A percentile compares a stretch with the other conserved stretches of the same genome.
These are phyloP conservation scores for Eucalyptus sp. DNA, from an alignment of 345 rosid genomes.

Conservation along the genomic window DNA sequence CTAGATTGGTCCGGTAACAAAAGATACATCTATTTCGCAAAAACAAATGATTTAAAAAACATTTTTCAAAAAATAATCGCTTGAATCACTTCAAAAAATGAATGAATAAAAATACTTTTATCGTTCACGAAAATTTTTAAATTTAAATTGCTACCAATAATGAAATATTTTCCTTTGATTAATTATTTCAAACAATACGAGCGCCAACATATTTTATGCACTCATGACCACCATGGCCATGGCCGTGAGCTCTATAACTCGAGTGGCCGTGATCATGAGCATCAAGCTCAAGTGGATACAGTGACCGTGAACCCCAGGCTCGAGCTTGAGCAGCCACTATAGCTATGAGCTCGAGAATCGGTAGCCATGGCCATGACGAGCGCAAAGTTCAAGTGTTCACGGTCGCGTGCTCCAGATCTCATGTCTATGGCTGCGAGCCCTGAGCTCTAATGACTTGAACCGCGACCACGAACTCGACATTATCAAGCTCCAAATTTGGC, in stretches of 20 bases:
- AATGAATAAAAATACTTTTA: no score
- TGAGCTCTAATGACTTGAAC: no score
- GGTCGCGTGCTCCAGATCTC: neutral
- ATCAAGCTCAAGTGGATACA: no score
- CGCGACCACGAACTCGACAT: neutral
- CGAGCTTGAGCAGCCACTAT: neutral
- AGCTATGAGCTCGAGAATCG: neutral
- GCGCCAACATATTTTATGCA: fast-evolving
- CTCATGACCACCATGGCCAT: no score
- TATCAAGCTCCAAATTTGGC: neutral
- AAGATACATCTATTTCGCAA: neutral
- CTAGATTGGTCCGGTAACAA: neutral
- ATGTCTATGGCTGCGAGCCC: neutral
- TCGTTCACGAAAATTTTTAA: fast-evolving
- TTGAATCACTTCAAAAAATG: no score
- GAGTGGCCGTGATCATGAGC: no score
- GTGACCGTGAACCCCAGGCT: neutral
- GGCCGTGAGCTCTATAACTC: no score
- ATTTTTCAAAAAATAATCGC: no score
- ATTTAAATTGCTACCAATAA: fast-evolving
- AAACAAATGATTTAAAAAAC: no score
- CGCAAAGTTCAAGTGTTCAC: neutral
- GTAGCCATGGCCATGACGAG: neutral
- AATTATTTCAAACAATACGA: no score
- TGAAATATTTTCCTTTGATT: no score